Conservation (phyloP, 192 early-diverging fungal species). For the Backusella circina region DNA sequence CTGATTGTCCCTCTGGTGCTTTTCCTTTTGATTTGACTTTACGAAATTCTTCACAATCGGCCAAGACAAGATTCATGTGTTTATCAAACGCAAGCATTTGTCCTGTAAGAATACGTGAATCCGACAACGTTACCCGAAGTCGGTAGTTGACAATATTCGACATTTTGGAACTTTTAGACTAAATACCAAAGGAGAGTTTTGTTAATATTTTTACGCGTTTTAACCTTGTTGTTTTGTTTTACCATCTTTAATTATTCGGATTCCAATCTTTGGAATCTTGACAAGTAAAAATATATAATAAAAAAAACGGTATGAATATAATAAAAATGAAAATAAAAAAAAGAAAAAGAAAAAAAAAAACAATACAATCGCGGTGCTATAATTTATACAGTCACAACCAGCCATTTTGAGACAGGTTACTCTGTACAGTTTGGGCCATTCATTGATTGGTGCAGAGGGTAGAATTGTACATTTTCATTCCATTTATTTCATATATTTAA, state of each 20-base stretch:
- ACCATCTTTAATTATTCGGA: conserved; percentile 1
- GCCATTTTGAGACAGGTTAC: background rate
- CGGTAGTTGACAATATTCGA: conserved; percentile 92
- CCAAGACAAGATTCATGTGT: conserved; percentile 98
- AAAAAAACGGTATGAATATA: background rate
- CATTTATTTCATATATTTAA: too few species aligned
- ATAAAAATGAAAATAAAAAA: background rate
- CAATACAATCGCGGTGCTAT: background rate
- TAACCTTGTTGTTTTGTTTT: background rate
- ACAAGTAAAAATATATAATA: background rate
- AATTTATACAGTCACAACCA: background rate
- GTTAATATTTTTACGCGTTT: background rate
- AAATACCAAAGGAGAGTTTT: background rate
- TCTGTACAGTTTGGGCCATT: background rate
- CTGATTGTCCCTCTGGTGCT: conserved; percentile 40
- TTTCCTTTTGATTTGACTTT: conserved; percentile 80
- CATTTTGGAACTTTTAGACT: conserved; percentile 85
- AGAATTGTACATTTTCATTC: too few species aligned
- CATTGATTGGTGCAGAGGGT: background rate
- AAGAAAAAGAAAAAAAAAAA: background rate
- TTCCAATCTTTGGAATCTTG: background rate
- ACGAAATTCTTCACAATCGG: conserved; percentile 97
- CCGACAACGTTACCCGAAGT: conserved; percentile 86
- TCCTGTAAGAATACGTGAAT: conserved; percentile 89
- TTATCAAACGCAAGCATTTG: conserved; percentile 99